A percentile compares a stretch with the other conserved stretches of the same genome.
Conservation (phyloP, 2,329 filamentous ascomycete genomes). For the Helotiales sp. region DNA sequence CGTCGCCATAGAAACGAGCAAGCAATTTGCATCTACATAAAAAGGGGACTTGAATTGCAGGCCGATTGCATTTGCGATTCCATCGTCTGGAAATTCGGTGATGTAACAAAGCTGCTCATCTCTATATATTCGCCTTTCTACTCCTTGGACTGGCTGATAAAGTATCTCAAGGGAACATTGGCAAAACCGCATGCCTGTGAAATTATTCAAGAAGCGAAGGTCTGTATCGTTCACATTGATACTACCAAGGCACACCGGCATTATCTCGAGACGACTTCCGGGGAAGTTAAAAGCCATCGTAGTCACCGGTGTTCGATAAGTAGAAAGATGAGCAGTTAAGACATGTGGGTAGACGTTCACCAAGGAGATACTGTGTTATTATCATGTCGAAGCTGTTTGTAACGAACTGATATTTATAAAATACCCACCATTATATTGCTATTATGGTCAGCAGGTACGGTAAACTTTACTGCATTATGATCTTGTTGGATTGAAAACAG, state of each 20-base stretch:
- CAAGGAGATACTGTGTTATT: not conserved
- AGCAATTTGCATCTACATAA: not conserved
- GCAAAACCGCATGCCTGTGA: not conserved
- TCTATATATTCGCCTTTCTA: not conserved
- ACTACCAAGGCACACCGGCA: conserved; percentile 3
- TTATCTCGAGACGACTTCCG: conserved; percentile 3
- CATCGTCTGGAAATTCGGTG: not conserved
- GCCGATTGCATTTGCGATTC: too few species aligned
- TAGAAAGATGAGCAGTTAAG: not conserved
- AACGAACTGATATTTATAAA: too few species aligned
- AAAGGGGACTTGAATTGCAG: conserved; percentile 1
- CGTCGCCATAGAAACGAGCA: conserved; percentile 3
- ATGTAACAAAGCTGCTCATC: conserved; percentile 2
- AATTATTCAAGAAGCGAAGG: not conserved
- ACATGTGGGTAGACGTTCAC: not conserved
- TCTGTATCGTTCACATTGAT: conserved; percentile 1
- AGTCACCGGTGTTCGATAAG: not conserved
- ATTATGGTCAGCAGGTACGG: not conserved
- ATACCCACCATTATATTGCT: too few species aligned
- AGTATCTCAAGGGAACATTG: conserved; percentile 3
- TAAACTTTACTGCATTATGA: not conserved
- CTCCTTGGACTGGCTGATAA: conserved; percentile 6
- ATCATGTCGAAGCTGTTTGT: not conserved
- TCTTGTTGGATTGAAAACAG: too few species aligned
- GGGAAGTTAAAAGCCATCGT: not conserved